Base-by-base conservation (phyloP, 2,329 filamentous ascomycete genomes). In the Rutstroemia sydowiana region DNA sequence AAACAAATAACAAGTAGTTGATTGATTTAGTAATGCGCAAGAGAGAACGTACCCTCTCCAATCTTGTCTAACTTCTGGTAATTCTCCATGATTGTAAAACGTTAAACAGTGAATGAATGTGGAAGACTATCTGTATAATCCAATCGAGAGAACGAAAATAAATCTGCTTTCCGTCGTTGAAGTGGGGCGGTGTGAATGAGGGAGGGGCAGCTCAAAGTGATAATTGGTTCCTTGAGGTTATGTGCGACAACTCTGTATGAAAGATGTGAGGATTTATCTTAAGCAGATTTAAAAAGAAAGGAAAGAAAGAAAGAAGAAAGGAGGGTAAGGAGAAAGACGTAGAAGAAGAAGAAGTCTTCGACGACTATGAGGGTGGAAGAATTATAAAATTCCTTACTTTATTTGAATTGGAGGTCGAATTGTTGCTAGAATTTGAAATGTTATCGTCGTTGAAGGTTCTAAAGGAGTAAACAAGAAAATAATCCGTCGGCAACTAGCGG, bases 51-150 rank as follows among this genome's bases (percentile, higher is more conserved):
- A 93, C 90, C 90, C 81, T 95, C 90, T 71, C 90, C 90, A 65
- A 95, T 90, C 77, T 95, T 95, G 75, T 95, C 90, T 66, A 95
- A 80, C 75, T 95, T 95, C 73, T 95, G 88, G 71, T 95, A 95
- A 73, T 95, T 95, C 71, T 95, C 89, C 90, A 95, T 95, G 60
- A 55, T 51, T 69, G 47, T 54, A 47, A 26, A 41, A 57, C 62
- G 48, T 39, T 18, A 45, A 53, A 34, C 21, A 49, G 39, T 48
- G 58, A 65, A 62, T 30, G 63, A 65, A 59, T 56, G 63, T 63
- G 54, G 54, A 56, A 53, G 56, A 55, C 40, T 34, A 28, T 43
- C 13, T 46, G 23, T 16, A 40, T 18, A 40, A 40, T 40, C 37
- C 11, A 40, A 40, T 40, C 37, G 37, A 40, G 21, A n/a, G n/a